These are phyloP conservation scores for Tylopilus plumbeoviolaceoides DNA, from an alignment of 768 basidiomycete genomes.

Conservation along the genomic window DNA sequence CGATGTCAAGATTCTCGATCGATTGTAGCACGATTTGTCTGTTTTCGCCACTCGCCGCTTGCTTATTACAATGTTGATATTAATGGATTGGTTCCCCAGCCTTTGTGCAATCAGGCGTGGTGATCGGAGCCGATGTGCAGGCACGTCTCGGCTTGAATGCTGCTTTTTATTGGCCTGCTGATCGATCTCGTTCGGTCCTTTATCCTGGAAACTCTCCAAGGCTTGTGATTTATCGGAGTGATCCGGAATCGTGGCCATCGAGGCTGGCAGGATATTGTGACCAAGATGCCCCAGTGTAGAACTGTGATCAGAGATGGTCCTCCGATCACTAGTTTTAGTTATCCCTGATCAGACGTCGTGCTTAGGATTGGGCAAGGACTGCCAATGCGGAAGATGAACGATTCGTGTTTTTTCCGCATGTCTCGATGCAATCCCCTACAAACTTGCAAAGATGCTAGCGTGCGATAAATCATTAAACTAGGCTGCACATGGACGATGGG, in stretches of 20 bases:
- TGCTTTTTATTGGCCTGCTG: not conserved
- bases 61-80: not conserved
- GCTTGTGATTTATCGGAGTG: not conserved
- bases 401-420: not conserved
- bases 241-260: not conserved
- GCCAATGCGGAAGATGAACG: not conserved
- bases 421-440: not conserved
- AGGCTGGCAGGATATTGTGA: not conserved
- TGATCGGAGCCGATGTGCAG: not conserved
- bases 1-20: too few species aligned
- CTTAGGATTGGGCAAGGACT: not conserved
- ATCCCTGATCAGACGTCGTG: too few species aligned
- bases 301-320: not conserved
- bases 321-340: not conserved
- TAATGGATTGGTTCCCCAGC: slow-evolving; percentile 16
- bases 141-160: slow-evolving; percentile 3
- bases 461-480: slow-evolving; percentile 27
- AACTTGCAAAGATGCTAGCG: slow-evolving; percentile 19
- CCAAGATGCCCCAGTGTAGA: not conserved
- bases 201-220: not conserved
- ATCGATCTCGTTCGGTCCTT: not conserved
- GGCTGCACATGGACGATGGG: slow-evolving; percentile 25
- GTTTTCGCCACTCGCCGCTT: not conserved
- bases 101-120: slow-evolving; percentile 14
- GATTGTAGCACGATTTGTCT: too few species aligned